Evolutionary conservation across 1,284 basidiomycete species (phyloP), one percentile per base, ranked within the genome.

Genomic region (Ceratobasidium theobromae): DNA sequence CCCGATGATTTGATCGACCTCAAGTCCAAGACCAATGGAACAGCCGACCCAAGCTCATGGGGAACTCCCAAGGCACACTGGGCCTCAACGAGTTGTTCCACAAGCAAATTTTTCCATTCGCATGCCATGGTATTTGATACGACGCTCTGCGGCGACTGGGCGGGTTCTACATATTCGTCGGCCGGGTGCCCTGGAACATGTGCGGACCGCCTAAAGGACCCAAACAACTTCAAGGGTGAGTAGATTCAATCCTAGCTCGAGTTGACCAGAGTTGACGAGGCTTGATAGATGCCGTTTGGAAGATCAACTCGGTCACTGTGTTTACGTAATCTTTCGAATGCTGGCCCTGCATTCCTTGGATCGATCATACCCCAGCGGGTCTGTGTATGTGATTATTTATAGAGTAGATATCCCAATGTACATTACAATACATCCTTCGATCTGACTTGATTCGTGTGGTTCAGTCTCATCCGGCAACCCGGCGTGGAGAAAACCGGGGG

Each of bases 171-270:
- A 0, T 93, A 86, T 75, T 57, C 70, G 9, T 72, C 71, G 40
- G 79, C 81, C 23, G 84, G 85, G 25, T 92, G 89, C 75, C 82
- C 86, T 0, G 88, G 87, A 8, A 87, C 86, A 8, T 93, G 90
- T 74, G 77, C 78, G 8, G 76, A 86, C 16, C 81, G 82, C 40
- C 84, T 94, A 45, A 79, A 84, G 54, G 79, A 91, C 72, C 80
- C 85, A 12, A 76, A 74, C 11, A 89, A 88, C 77, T 91, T 84
- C 74, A 71, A 75, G 25, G 73, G 85, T 86, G 71, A 74, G 84
- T 76, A 21, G 9, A n/a, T 52, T 35, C 18, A 28, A 30, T 28
- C 46, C 32, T 51, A 65, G 35, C 32, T 11, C 33, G 35, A 27
- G 43, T 25, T 23, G 64, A 54, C 66, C 73, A 38, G 71, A 48